Evolutionary conservation across 2,329 filamentous ascomycete species (phyloP), one percentile per base, ranked within the genome.

Genomic region (Fusarium buxicola): DNA sequence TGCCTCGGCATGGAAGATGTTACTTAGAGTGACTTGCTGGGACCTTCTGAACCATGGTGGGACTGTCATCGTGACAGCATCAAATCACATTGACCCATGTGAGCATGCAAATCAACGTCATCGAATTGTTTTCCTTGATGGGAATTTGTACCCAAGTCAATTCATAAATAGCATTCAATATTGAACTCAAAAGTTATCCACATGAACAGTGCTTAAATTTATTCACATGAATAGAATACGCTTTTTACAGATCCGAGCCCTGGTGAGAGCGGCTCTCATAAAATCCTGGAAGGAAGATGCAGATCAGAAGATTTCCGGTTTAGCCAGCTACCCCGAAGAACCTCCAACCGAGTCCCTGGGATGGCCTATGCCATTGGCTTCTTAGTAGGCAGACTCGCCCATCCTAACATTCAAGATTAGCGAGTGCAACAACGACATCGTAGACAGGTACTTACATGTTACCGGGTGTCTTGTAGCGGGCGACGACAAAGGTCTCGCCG

Each of bases 381-480:
- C 47, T 65, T 69, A 69, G 66, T 65, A 69, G 18, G 66, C 54
- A 12, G 47, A 54, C 44, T 54, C 44, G 47, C 66, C 66, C 32
- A 69, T 69, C 63, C 66, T 68, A 10, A 8, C 5, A 1, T 8
- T 13, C 4, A 28, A 38, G 32, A 35, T 67, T 60, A 67, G 60
- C 10, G 27, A 25, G 18, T 56, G 51, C n/a, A 32, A 36, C 28
- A 52, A n/a, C 7, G n/a, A 27, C 9, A 3, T 15, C 12, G 21
- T 21, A 9, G 2, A 11, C 11, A 6, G 25, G 7, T 21, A 56
- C 66, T 69, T 63, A 69, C 66, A 66, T 67, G 68, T 70, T 70
- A 46, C 68, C 68, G 11, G 68, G 63, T 39, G 50, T 27, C 10
- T 66, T 60, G 63, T 70, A 70, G 46, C 68, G 68, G 32, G 58